Conservation (phyloP, 2,329 filamentous ascomycete species). For the Aaosphaeria arxii region DNA sequence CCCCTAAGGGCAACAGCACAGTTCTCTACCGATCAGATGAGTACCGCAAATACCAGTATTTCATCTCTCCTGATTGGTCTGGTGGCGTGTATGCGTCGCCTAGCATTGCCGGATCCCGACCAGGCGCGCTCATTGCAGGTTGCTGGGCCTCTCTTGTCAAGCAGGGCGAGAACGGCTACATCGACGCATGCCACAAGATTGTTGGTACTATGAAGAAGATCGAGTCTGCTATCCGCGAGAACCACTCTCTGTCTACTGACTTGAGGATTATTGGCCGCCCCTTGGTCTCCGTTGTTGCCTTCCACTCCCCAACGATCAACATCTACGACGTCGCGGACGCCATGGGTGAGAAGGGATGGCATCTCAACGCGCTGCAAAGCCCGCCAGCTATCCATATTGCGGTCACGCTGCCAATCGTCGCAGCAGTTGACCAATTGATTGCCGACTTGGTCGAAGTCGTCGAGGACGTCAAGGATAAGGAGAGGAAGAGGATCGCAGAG, state of each 20-base stretch:
- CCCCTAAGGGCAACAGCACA: conserved; percentile 94
- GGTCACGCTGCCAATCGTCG: conserved; percentile 81
- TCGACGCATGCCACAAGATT: conserved; percentile 82
- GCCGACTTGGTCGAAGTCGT: conserved; percentile 62
- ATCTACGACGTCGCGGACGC: conserved; percentile 93
- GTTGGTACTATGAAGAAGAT: conserved; percentile 85
- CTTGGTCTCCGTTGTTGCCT: conserved; percentile 86
- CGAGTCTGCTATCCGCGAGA: conserved; percentile 65
- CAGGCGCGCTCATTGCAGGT: conserved; percentile 89
- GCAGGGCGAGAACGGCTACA: conserved; percentile 83
- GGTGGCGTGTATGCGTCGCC: conserved; percentile 96
- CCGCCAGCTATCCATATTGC: conserved; percentile 92
- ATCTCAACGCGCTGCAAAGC: conserved; percentile 89
- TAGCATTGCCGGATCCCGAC: conserved; percentile 84
- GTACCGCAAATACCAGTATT: conserved; percentile 90
- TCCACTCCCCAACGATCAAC: conserved; percentile 77
- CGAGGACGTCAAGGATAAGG: conserved; percentile 75
- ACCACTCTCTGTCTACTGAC: conserved; percentile 66
- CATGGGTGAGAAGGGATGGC: conserved; percentile 84
- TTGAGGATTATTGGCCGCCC: conserved; percentile 80
- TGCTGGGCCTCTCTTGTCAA: conserved; percentile 93
- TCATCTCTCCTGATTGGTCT: conserved; percentile 90
- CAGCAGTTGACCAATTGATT: conserved; percentile 76
- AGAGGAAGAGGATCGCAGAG: conserved; percentile 67
- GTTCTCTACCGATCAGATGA: conserved; percentile 80